A percentile compares a stretch with the other conserved stretches of the same genome.
phyloP scores from a whole-genome alignment of 2,329 filamentous ascomycete species.

The Hymenoscyphus linearis region DNA sequence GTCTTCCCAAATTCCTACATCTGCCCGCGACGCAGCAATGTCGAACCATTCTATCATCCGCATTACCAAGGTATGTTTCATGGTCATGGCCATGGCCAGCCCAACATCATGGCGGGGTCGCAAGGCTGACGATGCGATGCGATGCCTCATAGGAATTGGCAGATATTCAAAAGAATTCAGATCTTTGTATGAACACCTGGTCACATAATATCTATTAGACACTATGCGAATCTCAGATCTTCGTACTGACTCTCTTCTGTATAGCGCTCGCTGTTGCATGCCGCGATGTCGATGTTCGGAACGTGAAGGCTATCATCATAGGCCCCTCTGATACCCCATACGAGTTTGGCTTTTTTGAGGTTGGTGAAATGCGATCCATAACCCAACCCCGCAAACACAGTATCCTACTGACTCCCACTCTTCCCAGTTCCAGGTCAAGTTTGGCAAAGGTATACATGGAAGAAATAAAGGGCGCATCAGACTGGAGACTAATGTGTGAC shows the following conservation, averaged over 20 bases:
- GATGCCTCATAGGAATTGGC: slow-evolving; percentile 65
- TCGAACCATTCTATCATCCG: slow-evolving; percentile 83
- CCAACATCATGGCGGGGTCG: slow-evolving; percentile 22
- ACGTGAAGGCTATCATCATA: slow-evolving; percentile 81
- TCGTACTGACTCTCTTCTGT: slow-evolving; percentile 2
- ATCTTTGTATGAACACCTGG: slow-evolving; percentile 62
- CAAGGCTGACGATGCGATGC: slow-evolving; percentile 37
- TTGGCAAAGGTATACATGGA: slow-evolving; percentile 60
- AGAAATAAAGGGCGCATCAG: not conserved
- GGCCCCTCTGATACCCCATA: slow-evolving; percentile 93
- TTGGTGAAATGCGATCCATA: slow-evolving; percentile 39
- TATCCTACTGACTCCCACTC: slow-evolving; percentile 30
- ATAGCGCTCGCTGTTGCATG: slow-evolving; percentile 81
- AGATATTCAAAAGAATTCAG: slow-evolving; percentile 75
- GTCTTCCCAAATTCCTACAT: not conserved
- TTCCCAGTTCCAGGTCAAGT: slow-evolving; percentile 66
- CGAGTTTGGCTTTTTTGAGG: slow-evolving; percentile 96
- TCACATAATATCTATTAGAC: not conserved
- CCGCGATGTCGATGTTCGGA: slow-evolving; percentile 80
- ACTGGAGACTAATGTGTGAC: slow-evolving; percentile 5
- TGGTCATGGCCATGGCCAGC: too few relatives aligned
- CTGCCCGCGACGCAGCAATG: slow-evolving; percentile 45
- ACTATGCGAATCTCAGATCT: slow-evolving; percentile 10
- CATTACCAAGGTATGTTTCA: slow-evolving; percentile 65
- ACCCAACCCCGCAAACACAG: not conserved